phyloP scores from a whole-genome alignment of 768 basidiomycete genomes.

The Suillus paluster region DNA sequence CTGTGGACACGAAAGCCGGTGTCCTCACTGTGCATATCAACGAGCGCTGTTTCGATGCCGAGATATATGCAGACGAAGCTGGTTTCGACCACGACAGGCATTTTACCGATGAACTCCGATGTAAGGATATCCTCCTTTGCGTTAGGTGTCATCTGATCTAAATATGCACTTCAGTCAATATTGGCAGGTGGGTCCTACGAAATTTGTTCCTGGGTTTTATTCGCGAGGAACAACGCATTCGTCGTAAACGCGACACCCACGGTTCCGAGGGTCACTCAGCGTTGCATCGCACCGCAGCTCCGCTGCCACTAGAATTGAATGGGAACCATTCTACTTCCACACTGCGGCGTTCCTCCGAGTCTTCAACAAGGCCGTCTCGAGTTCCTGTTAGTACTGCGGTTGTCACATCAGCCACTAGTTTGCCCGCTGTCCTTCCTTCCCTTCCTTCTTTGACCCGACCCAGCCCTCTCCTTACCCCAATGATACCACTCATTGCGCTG shows the following conservation, averaged over 20 bases:
- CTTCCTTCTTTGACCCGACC: slow-evolving; percentile 47
- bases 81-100: slow-evolving; percentile 65
- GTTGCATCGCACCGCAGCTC: slow-evolving; percentile 26
- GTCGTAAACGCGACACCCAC: slow-evolving; percentile 37
- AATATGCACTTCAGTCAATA: slow-evolving; percentile 62
- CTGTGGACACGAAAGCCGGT: slow-evolving; percentile 88
- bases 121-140: slow-evolving; percentile 50
- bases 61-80: slow-evolving; percentile 93
- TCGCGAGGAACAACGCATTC: slow-evolving; percentile 62
- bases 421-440: slow-evolving; percentile 63
- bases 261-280: slow-evolving; percentile 22
- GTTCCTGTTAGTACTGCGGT: slow-evolving; percentile 47
- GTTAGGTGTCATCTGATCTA: slow-evolving; percentile 12
- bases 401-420: slow-evolving; percentile 65
- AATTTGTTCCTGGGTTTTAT: slow-evolving; percentile 86
- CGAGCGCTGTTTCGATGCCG: slow-evolving; percentile 91
- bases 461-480: slow-evolving; percentile 62
- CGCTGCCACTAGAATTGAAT: slow-evolving; percentile 30
- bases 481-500: slow-evolving; percentile 52
- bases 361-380: slow-evolving; percentile 26
- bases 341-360: slow-evolving; percentile 35
- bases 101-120: slow-evolving; percentile 77
- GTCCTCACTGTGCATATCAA: slow-evolving; percentile 86
- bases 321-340: slow-evolving; percentile 19
- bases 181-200: slow-evolving; percentile 89